Base-by-base conservation (phyloP, 768 basidiomycete species). In the Sistotremastrum suecicum region DNA sequence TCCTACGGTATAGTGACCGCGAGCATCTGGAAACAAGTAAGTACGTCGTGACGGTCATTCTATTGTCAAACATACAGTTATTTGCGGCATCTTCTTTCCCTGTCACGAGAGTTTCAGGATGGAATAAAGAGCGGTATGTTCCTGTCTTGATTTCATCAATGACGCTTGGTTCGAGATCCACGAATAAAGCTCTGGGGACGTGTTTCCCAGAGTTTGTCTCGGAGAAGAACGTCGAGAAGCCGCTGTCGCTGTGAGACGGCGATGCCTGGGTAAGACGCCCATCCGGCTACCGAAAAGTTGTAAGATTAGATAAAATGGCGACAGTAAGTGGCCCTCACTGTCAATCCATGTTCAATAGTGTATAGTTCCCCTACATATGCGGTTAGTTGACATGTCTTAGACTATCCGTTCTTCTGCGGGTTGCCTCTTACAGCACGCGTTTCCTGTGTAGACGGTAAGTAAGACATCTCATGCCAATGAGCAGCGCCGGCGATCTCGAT, bases 31-130 rank as follows among this genome's bases (percentile, higher is more conserved):
- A 49, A 47, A 48, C 35, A 41, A 41, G 41, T 38, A 34, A 31
- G 12, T 53, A 34, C 49, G 39, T 6, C 9, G 28, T 49, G 36
- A 34, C 38, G 42, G 20, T 42, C 11, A 30, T 32, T 8, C 7
- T 43, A 47, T 48, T 20, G 20, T 20, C 20, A 20, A n/a, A 63
- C 78, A 62, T 61, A 91, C 91, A 99, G 65, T 99, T 99, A 74
- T 95, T 99, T 53, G 94, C 94, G 42, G 94, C 94, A 58, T 99
- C 94, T 70, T 99, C 94, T 69, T 98, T 98, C 59, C 94, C 94
- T 46, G 85, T 83, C 63, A 98, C 80, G 68, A 99, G 76, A 41
- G 89, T 86, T 70, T 98, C 94, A 0, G 94, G 94, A 65, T 99
- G 94, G 70, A 99, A 99, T 31, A 99, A 78, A 49, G 82, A 81